Evolutionary conservation across 1,284 basidiomycete species (phyloP), one percentile per base, ranked within the genome.

Genomic region (Cystobasidiaceae sp.): DNA sequence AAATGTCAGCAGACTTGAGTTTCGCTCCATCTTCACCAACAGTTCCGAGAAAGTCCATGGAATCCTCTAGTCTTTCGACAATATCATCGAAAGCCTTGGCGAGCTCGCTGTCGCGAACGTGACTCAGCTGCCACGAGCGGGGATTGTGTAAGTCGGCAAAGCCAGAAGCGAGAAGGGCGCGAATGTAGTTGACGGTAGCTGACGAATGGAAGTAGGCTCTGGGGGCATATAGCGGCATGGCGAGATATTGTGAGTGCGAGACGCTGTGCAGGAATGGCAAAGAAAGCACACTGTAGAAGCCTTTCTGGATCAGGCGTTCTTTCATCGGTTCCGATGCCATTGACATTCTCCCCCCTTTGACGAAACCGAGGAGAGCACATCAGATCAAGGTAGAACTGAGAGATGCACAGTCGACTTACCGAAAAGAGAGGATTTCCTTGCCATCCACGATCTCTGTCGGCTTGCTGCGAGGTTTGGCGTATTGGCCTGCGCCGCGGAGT

Each of bases 171-270:
- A 98, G 83, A 46, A 97, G 82, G 2, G 86, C 85, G 19, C 94
- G 88, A 67, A 97, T 83, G 78, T 94, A 87, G 79, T 97, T 97
- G 54, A 97, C 82, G 0, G 96, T 97, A 1, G 93, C 84, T 0
- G 90, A 84, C 0, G 92, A 96, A 79, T 97, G 88, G 79, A 97
- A 97, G 81, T 98, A 97, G 3, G 94, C 92, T 71, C 89, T 91
- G 68, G 37, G 9, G 15, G 39, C 11, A 50, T 45, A 30, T 33
- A 15, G 52, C 13, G 67, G 11, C 43, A 54, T 8, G 51, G 28
- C 30, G 27, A 23, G 34, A 51, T 59, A 19, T n/a, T 49, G 25
- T 50, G 34, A 33, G 27, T 19, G 50, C 11, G 43, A 7, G 19
- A 41, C 6, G 34, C 33, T 6, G 33, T 13, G 19, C 17, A 34